Conservation (phyloP, 2,329 filamentous ascomycete species). For the Penicillium thymicola region DNA sequence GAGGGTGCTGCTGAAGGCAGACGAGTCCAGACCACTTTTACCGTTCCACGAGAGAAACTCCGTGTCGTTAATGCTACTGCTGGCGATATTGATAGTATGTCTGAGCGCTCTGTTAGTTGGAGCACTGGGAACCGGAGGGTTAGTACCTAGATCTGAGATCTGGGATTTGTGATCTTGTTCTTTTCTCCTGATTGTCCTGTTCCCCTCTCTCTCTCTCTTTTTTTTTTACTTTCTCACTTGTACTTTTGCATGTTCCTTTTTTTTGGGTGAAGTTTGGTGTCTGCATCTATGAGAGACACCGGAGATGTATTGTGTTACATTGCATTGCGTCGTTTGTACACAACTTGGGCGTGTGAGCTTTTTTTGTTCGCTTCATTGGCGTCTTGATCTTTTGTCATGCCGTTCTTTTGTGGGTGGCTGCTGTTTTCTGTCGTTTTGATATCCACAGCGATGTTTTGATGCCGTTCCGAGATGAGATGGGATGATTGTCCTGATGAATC, state of each 20-base stretch:
- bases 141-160: not conserved
- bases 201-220: not conserved
- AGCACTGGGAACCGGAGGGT: constrained; percentile 1
- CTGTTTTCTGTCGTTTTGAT: constrained; percentile 9
- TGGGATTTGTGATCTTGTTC: not conserved
- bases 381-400: not conserved
- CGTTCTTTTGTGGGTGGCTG: not conserved
- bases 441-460: constrained; percentile 7
- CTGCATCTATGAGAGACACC: not conserved
- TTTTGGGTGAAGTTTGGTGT: constrained; percentile 8
- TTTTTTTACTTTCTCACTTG: constrained; percentile 7
- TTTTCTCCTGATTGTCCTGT: too few relatives aligned
- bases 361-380: not conserved
- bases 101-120: constrained; percentile 28
- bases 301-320: not conserved
- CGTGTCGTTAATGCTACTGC: constrained; percentile 78
- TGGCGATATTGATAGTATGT: constrained; percentile 34
- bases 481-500: constrained; percentile 3
- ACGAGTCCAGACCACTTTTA: constrained; percentile 84
- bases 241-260: constrained; percentile 3
- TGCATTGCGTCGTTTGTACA: not conserved
- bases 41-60: constrained; percentile 79
- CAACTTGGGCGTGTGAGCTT: not conserved
- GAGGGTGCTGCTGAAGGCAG: constrained; percentile 68
- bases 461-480: constrained; percentile 1